Evolutionary conservation across 2,329 filamentous ascomycete genomes (phyloP).

Genomic region (Colletotrichum tropicicola): DNA sequence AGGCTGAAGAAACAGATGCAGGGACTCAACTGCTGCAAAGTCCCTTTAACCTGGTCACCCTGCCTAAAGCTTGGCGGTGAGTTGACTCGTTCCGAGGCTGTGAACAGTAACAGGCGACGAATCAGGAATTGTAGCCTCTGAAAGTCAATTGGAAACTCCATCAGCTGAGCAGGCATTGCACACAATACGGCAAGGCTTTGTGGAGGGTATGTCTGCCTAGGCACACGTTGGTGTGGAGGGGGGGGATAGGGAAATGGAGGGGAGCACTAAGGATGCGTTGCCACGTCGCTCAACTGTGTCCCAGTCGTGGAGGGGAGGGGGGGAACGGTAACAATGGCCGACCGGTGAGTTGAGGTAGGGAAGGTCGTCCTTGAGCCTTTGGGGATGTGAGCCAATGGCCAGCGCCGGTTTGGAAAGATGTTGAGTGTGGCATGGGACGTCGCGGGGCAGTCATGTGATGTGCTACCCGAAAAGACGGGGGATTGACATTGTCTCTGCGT

Average conservation of each 20-base stretch:
- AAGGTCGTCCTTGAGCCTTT: neutral
- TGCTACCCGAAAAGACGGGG: neutral
- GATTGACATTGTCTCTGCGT: constrained; percentile 1
- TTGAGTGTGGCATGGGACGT: constrained; percentile 18
- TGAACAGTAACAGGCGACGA: neutral
- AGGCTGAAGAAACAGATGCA: neutral
- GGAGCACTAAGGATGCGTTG: constrained; percentile 22
- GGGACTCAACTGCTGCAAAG: neutral
- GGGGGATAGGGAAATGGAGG: neutral
- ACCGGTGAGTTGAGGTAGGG: neutral
- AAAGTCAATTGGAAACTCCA: neutral
- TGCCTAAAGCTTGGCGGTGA: neutral
- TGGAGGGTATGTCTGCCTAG: neutral
- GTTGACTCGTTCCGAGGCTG: neutral
- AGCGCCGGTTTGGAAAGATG: neutral
- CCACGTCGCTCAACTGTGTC: constrained; percentile 25
- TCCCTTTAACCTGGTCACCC: neutral
- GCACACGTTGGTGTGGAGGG: neutral
- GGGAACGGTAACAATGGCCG: neutral
- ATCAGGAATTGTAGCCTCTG: neutral
- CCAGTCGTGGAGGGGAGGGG: neutral
- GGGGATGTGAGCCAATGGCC: neutral
- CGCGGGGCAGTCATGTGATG: constrained; percentile 30
- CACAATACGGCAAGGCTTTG: neutral
- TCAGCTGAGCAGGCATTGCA: neutral